Conservation (phyloP, 129 eudicot genomes). For the Erigeron canadensis region DNA sequence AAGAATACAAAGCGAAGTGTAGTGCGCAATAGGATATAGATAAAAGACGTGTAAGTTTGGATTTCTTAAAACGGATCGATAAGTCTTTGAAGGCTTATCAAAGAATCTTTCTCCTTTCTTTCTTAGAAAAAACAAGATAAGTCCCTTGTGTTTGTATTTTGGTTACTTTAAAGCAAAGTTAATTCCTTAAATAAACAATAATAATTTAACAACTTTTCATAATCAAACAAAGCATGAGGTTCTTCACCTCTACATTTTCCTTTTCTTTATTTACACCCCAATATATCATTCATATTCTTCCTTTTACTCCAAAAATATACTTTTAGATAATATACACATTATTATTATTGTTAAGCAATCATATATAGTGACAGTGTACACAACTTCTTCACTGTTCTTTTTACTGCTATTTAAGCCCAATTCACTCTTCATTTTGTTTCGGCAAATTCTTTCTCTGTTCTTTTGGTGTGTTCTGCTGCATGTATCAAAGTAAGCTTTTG, state of each 20-base stretch:
- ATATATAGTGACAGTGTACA: background rate
- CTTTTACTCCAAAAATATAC: background rate
- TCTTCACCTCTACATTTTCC: background rate
- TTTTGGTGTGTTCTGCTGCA: conserved; percentile 19
- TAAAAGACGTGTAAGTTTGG: conserved; percentile 27
- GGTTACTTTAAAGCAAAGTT: conserved; percentile 35
- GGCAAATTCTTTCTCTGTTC: conserved; percentile 11
- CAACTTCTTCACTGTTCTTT: conserved; percentile 23
- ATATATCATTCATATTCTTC: background rate
- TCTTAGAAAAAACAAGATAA: conserved; percentile 25
- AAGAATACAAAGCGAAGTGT: too few species aligned
- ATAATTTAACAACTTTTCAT: background rate
- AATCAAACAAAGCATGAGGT: background rate
- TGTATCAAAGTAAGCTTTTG: conserved; percentile 23
- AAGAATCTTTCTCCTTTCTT: background rate
- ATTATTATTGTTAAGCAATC: conserved; percentile 19
- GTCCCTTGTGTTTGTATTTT: background rate
- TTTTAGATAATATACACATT: background rate
- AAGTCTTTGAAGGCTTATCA: conserved; percentile 35
- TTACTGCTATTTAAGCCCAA: conserved; percentile 27
- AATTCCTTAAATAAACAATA: background rate
- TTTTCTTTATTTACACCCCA: conserved; percentile 3
- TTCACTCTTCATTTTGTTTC: conserved; percentile 1
- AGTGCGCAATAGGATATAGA: too few species aligned
- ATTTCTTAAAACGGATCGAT: conserved; percentile 10